Evolutionary conservation across 306 rosid species (phyloP).

Genomic region (Arachis stenosperma): DNA sequence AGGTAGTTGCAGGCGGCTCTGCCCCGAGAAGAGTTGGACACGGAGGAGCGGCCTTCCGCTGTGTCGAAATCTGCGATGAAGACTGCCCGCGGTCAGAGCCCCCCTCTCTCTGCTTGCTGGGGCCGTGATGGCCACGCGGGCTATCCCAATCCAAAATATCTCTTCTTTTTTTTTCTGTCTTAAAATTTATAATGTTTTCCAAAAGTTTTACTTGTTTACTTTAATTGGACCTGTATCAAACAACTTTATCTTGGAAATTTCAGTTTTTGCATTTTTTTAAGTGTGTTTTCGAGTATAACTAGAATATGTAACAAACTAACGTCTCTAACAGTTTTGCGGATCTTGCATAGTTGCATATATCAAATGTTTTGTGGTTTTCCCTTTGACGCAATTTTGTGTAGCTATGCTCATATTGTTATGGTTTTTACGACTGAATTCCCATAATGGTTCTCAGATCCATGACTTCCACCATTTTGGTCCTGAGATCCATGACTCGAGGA

Average conservation of each 20-base stretch:
- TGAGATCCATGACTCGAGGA: too few relatives aligned
- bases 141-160: neutral
- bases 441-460: too few relatives aligned
- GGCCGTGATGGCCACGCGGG: slow-evolving; percentile 36
- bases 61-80: slow-evolving; percentile 32
- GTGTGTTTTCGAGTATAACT: too few relatives aligned
- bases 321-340: too few relatives aligned
- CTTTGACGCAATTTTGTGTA: too few relatives aligned
- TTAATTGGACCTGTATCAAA: neutral
- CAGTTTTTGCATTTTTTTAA: too few relatives aligned
- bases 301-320: too few relatives aligned
- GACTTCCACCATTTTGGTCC: too few relatives aligned
- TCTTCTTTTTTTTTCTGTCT: neutral
- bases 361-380: too few relatives aligned
- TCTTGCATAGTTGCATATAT: too few relatives aligned
- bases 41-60: neutral
- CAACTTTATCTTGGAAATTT: neutral
- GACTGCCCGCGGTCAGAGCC: slow-evolving; percentile 40
- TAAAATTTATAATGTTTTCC: neutral
- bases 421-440: too few relatives aligned
- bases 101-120: neutral
- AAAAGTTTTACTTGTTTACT: neutral
- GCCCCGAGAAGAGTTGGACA: neutral
- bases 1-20: slow-evolving; percentile 4
- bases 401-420: too few relatives aligned